Evolutionary conservation across 306 rosid species (phyloP).

Genomic region (Prunus mira): DNA sequence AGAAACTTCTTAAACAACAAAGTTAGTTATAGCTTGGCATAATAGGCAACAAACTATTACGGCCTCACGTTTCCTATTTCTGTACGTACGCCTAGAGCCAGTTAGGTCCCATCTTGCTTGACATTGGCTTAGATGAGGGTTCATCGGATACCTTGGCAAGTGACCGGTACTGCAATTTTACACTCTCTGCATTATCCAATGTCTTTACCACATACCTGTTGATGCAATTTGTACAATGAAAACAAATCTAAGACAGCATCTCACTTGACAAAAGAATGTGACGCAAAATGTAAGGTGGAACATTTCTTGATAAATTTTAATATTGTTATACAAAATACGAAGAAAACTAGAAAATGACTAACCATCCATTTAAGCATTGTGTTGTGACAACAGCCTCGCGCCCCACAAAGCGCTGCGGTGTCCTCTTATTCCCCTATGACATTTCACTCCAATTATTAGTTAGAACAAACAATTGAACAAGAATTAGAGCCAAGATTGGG

Average conservation of each 20-base stretch:
- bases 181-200: slow-evolving; percentile 98
- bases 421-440: slow-evolving; percentile 94
- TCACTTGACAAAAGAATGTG: neutral
- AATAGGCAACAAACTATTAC: slow-evolving; percentile 2
- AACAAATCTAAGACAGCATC: slow-evolving; percentile 2
- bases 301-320: neutral
- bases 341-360: slow-evolving; percentile 26
- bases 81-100: slow-evolving; percentile 51
- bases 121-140: slow-evolving; percentile 49
- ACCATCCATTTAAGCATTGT: slow-evolving; percentile 99
- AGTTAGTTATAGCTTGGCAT: slow-evolving; percentile 20
- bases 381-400: slow-evolving; percentile 98
- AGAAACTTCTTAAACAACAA: slow-evolving; percentile 17
- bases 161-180: slow-evolving; percentile 94
- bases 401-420: slow-evolving; percentile 95
- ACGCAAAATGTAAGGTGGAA: neutral
- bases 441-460: slow-evolving; percentile 31
- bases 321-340: neutral
- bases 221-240: slow-evolving; percentile 9
- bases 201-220: slow-evolving; percentile 98
- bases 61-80: neutral
- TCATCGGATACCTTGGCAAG: slow-evolving; percentile 75
- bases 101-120: slow-evolving; percentile 67
- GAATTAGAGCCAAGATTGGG: neutral
- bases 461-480: slow-evolving; percentile 11